Conservation (phyloP, 345 rosid species). For the Eucalyptus curtisii region DNA sequence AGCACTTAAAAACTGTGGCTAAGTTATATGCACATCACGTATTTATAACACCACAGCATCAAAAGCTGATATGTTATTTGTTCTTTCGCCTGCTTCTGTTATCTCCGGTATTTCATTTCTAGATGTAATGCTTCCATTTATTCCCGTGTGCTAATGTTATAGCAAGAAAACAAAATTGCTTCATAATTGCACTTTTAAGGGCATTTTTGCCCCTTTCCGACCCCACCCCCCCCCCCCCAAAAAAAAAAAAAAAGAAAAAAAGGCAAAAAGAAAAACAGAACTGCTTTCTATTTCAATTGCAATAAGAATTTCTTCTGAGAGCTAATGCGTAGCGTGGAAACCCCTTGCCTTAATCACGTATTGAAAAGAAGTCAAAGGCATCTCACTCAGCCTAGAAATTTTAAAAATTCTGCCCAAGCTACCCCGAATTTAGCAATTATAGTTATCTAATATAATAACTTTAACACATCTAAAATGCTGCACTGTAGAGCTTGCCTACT, state of each 20-base stretch:
- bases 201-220: background rate
- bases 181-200: background rate
- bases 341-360: background rate
- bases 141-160: background rate
- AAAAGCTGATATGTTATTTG: background rate
- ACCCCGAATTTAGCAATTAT: background rate
- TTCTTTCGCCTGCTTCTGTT: background rate
- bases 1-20: background rate
- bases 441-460: background rate
- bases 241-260: background rate
- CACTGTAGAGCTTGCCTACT: background rate
- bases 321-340: background rate
- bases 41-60: background rate
- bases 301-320: background rate
- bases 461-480: background rate
- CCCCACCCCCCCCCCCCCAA: background rate
- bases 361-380: background rate
- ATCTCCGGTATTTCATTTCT: background rate
- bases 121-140: background rate
- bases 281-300: background rate
- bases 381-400: background rate
- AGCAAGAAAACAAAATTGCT: background rate
- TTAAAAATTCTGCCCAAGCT: background rate
- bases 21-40: background rate
- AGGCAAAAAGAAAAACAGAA: background rate